Evolutionary conservation across 192 early-diverging fungal genomes (phyloP).

Genomic region (Haplosporangium gracile): DNA sequence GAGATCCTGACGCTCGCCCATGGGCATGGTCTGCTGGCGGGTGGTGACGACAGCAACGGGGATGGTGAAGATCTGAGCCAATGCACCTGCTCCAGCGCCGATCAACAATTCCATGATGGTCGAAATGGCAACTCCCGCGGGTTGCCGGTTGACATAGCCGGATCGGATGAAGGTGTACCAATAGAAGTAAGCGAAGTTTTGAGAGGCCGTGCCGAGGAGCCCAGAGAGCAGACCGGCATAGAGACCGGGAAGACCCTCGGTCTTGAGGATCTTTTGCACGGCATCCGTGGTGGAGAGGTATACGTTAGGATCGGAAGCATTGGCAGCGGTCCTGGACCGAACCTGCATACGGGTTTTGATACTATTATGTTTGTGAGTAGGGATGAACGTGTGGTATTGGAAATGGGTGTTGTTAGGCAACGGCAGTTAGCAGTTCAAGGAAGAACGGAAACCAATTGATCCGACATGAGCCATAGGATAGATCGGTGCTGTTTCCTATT

Average conservation of each 20-base stretch:
- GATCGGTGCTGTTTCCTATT: not conserved
- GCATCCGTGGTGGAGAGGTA: slow-evolving; percentile 78
- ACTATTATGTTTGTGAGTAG: slow-evolving; percentile 51
- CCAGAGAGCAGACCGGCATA: slow-evolving; percentile 91
- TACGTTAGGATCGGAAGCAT: slow-evolving; percentile 36
- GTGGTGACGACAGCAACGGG: slow-evolving; percentile 97
- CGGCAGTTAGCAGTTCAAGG: not conserved
- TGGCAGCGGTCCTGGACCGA: slow-evolving; percentile 75
- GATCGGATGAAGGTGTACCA: slow-evolving; percentile 82
- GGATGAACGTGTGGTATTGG: not conserved
- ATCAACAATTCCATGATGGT: slow-evolving; percentile 89
- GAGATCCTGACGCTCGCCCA: slow-evolving; percentile 74
- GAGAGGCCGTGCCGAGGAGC: slow-evolving; percentile 80
- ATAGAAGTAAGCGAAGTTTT: slow-evolving; percentile 91
- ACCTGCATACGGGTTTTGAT: slow-evolving; percentile 98
- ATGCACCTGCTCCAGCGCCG: slow-evolving; percentile 91
- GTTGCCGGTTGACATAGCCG: slow-evolving; percentile 62
- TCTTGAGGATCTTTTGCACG: slow-evolving; percentile 83
- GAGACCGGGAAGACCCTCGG: slow-evolving; percentile 88
- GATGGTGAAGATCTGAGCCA: slow-evolving; percentile 90
- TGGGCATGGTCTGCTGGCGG: slow-evolving; percentile 88
- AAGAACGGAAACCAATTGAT: slow-evolving; percentile 10
- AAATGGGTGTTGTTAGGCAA: not conserved
- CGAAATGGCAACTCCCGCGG: slow-evolving; percentile 70
- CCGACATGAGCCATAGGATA: slow-evolving; percentile 2